phyloP scores from a whole-genome alignment of 176 grass and related monocot genomes.

The Ensete glaucum region DNA sequence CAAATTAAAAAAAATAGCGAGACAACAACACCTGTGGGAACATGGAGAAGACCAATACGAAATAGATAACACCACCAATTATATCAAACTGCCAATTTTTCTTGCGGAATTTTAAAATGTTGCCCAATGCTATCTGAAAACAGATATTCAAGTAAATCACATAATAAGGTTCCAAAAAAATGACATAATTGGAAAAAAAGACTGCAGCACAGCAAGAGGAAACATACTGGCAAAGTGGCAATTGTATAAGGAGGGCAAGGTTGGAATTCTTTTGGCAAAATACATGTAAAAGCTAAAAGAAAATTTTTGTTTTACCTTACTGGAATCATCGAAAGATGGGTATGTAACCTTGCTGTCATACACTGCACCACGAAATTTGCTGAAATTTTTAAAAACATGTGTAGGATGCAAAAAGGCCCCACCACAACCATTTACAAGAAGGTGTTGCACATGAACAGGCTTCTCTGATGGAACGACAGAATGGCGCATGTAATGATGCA shows the following conservation, averaged over 20 bases:
- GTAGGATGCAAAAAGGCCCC: slow-evolving; percentile 97
- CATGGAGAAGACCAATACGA: slow-evolving; percentile 90
- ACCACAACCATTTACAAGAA: slow-evolving; percentile 94
- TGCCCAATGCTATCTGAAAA: slow-evolving; percentile 84
- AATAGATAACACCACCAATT: slow-evolving; percentile 93
- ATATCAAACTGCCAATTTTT: slow-evolving; percentile 99
- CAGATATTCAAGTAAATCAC: slow-evolving; percentile 15
- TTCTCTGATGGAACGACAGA: slow-evolving; percentile 38
- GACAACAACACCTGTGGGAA: slow-evolving; percentile 69
- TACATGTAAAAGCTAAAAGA: neutral
- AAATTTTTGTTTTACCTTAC: slow-evolving; percentile 53
- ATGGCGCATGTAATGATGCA: slow-evolving; percentile 99
- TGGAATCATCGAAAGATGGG: slow-evolving; percentile 80
- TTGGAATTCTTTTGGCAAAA: slow-evolving; percentile 3
- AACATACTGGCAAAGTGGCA: neutral
- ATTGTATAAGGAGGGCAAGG: neutral
- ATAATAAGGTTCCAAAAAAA: slow-evolving; percentile 13
- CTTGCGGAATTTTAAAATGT: slow-evolving; percentile 88
- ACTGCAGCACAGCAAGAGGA: too few relatives aligned
- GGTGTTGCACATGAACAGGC: slow-evolving; percentile 65
- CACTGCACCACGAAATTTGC: slow-evolving; percentile 52
- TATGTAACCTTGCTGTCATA: slow-evolving; percentile 74
- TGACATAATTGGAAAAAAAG: slow-evolving; percentile 1
- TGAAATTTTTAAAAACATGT: slow-evolving; percentile 77
- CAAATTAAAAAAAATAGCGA: too few relatives aligned